Base-by-base conservation (phyloP, 2,329 filamentous ascomycete genomes). In the Hyphodiscus sp. region DNA sequence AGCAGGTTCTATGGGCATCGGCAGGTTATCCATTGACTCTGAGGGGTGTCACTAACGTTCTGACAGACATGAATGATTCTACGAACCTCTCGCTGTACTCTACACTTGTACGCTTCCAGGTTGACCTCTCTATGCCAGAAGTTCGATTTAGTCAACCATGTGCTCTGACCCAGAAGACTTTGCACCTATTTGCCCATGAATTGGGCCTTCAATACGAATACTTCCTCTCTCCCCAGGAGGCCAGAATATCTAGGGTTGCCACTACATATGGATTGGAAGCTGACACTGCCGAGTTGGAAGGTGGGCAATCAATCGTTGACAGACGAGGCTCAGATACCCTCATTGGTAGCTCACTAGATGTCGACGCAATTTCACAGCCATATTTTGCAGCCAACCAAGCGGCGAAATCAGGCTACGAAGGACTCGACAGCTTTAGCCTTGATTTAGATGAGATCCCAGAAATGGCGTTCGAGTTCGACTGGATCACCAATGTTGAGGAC, bases 151-250 rank as follows among this genome's bases (percentile, higher is more conserved):
- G 19, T 41, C n/a, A 48, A 2, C 46, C 46, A 30, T 6, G 33
- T 20, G 18, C 30, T 19, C n/a, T 38, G n/a, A 30, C 11, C n/a
- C 46, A 48, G 33, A 48, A 29, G 19, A 41, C 33, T 20, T 30
- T 48, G 15, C 46, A 48, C 11, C 41, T 29, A 18, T 20, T 30
- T 48, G 46, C 46, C 10, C 46, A 48, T 38, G 33, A 16, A 18
- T 9, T 48, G 20, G 46, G 33, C 18, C 46, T 48, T 38, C 23
- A 48, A 29, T 48, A 48, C 46, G 46, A 48, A 38, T 48, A 48
- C 26, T 48, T 38, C 26, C 26, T 48, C 33, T 9, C 2, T 9
- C n/a, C 46, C 18, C 23, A 29, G 18, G 33, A 38, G 26, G 46
- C 33, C 6, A 48, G 46, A 38, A 38, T 48, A 11, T 33, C 46